Conservation (phyloP, 163 green algal genomes). For the Prototheca wickerhamii region DNA sequence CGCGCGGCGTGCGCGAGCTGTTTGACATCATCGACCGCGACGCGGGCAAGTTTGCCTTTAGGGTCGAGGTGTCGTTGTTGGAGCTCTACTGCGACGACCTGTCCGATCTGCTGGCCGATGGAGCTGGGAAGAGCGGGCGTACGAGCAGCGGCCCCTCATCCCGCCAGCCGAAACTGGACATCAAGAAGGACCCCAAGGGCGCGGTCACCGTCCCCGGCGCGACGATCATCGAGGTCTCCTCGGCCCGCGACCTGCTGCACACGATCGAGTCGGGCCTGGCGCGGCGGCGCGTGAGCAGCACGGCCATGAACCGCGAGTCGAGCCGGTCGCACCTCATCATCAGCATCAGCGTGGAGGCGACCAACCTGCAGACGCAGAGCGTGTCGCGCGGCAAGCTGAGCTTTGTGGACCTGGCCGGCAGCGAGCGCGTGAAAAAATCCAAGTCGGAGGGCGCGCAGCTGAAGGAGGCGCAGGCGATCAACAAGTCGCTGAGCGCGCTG, state of each 20-base stretch:
- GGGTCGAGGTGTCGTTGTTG: slow-evolving; percentile 81
- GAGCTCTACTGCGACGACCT: slow-evolving; percentile 95
- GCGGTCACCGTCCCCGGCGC: slow-evolving; percentile 84
- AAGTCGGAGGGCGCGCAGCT: slow-evolving; percentile 81
- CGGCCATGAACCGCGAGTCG: slow-evolving; percentile 93
- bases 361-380: slow-evolving; percentile 90
- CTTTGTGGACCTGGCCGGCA: slow-evolving; percentile 93
- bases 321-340: slow-evolving; percentile 94
- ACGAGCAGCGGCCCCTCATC: neutral
- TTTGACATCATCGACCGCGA: slow-evolving; percentile 65
- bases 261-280: slow-evolving; percentile 56
- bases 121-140: no score
- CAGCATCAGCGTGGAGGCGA: slow-evolving; percentile 81
- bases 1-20: slow-evolving; percentile 76
- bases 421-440: slow-evolving; percentile 95
- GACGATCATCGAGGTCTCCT: slow-evolving; percentile 59
- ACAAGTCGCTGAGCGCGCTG: slow-evolving; percentile 93
- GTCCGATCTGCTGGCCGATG: slow-evolving; percentile 65
- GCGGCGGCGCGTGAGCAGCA: slow-evolving; percentile 34
- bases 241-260: slow-evolving; percentile 52
- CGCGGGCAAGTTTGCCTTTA: slow-evolving; percentile 49
- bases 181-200: slow-evolving; percentile 96
- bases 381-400: slow-evolving; percentile 77
- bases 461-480: slow-evolving; percentile 98
- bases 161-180: slow-evolving; percentile 73